Evolutionary conservation across 1,139 yeast genomes (phyloP).

Genomic region (Debaryomycetaceae sp.): DNA sequence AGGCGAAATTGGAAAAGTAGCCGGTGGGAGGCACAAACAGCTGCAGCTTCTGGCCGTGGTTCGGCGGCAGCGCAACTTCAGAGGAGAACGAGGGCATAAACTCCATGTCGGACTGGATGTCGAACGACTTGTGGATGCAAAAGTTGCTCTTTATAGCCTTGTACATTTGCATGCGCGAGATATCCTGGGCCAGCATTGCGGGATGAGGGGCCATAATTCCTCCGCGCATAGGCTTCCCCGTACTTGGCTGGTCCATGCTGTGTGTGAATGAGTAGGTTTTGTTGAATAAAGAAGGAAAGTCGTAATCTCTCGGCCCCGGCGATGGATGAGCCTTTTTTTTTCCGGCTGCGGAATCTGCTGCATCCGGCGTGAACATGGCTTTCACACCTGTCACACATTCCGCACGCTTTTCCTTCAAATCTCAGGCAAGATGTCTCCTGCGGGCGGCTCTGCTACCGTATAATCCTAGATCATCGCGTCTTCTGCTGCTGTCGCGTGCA

Average conservation of each 20-base stretch:
- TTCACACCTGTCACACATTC: too few relatives aligned
- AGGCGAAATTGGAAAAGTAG: background rate
- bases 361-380: too few relatives aligned
- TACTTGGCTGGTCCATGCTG: background rate
- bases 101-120: conserved; percentile 59
- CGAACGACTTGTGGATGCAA: conserved; percentile 59
- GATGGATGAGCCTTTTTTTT: too few relatives aligned
- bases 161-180: conserved; percentile 12
- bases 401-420: too few relatives aligned
- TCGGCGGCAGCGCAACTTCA: conserved; percentile 2
- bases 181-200: conserved; percentile 3
- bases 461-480: too few relatives aligned
- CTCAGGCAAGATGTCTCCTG: too few relatives aligned
- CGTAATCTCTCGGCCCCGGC: too few relatives aligned
- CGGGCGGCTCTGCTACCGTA: too few relatives aligned
- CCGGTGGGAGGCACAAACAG: background rate
- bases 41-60: background rate
- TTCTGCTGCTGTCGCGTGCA: too few relatives aligned
- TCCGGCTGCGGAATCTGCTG: too few relatives aligned
- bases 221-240: background rate
- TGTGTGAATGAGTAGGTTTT: background rate
- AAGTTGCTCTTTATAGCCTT: conserved; percentile 33
- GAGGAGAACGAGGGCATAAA: conserved; percentile 44
- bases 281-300: background rate
- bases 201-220: conserved; percentile 1